phyloP scores from a whole-genome alignment of 331 rosid species.

The Pyrus hybrid region DNA sequence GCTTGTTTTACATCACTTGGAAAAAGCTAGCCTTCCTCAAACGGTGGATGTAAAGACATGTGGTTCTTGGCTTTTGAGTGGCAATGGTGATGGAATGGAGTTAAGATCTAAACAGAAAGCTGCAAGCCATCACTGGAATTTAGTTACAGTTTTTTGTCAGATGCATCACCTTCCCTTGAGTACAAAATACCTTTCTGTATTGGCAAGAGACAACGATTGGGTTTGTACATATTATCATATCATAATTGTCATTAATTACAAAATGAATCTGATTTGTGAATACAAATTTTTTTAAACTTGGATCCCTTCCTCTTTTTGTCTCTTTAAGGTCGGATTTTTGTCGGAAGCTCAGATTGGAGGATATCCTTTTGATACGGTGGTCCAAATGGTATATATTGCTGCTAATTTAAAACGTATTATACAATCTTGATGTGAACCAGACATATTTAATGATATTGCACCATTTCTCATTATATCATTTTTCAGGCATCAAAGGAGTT shows the following conservation, averaged over 20 bases:
- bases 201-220: conserved; percentile 96
- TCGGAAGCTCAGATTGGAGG: conserved; percentile 94
- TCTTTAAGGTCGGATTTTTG: conserved; percentile 76
- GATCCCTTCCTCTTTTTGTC: conserved; percentile 13
- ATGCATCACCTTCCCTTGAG: conserved; percentile 83
- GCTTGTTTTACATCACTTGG: conserved; percentile 73
- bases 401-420: neutral
- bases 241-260: neutral
- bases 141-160: conserved; percentile 81
- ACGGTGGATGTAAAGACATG: conserved; percentile 61
- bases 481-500: conserved; percentile 93
- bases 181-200: conserved; percentile 70
- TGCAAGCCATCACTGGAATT: conserved; percentile 87
- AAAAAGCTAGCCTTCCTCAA: conserved; percentile 68
- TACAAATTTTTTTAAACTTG: conserved; percentile 1
- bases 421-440: neutral
- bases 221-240: conserved; percentile 29
- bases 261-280: neutral
- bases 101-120: conserved; percentile 83
- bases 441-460: conserved; percentile 2
- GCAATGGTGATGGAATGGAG: conserved; percentile 70
- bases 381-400: conserved; percentile 55
- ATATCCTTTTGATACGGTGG: conserved; percentile 62
- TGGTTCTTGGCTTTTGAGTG: conserved; percentile 79
- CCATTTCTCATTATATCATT: conserved; percentile 9